Percentiles rank a stretch among this genome's conserved stretches.
These are phyloP conservation scores for Penicillium pancosmium DNA, from an alignment of 495 filamentous ascomycete species.

Conservation along the genomic window DNA sequence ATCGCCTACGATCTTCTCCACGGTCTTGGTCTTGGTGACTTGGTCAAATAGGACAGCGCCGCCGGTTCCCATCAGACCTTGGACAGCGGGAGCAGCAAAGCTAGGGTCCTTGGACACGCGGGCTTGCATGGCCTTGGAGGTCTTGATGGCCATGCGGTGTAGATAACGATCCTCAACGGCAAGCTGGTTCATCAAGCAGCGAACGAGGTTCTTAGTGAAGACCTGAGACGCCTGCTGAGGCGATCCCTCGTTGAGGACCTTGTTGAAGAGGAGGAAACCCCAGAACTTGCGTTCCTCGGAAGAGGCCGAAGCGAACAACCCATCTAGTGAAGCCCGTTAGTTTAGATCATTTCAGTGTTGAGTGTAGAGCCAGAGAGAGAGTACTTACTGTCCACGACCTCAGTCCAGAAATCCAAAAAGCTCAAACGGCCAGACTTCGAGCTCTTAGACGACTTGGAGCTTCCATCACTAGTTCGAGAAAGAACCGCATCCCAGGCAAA, in stretches of 20 bases:
- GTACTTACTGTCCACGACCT: conserved; percentile 78
- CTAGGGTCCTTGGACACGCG: conserved; percentile 67
- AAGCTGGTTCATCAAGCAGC: conserved; percentile 84
- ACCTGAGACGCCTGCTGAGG: conserved; percentile 53
- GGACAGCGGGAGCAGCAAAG: conserved; percentile 60
- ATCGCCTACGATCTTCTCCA: conserved; percentile 71
- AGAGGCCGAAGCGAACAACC: conserved; percentile 75
- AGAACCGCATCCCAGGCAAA: conserved; percentile 88
- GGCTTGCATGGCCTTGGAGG: conserved; percentile 65
- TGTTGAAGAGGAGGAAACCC: conserved; percentile 84
- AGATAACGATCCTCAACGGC: conserved; percentile 82
- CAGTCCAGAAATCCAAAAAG: conserved; percentile 85
- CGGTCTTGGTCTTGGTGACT: conserved; percentile 83
- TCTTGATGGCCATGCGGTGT: conserved; percentile 75
- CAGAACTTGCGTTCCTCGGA: conserved; percentile 88
- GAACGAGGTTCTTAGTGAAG: conserved; percentile 82
- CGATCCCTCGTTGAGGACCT: conserved; percentile 59
- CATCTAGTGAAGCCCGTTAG: conserved; percentile 54
- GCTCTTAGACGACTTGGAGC: conserved; percentile 31
- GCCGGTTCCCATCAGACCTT: conserved; percentile 64
- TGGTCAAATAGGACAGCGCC: conserved; percentile 83
- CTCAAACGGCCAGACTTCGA: conserved; percentile 44
- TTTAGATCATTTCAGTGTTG: conserved; percentile 1
- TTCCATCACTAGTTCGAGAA: conserved; percentile 40
- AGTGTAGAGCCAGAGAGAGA: neutral